Base-by-base conservation (phyloP, 768 basidiomycete species). In the Pleurotus sapidus region DNA sequence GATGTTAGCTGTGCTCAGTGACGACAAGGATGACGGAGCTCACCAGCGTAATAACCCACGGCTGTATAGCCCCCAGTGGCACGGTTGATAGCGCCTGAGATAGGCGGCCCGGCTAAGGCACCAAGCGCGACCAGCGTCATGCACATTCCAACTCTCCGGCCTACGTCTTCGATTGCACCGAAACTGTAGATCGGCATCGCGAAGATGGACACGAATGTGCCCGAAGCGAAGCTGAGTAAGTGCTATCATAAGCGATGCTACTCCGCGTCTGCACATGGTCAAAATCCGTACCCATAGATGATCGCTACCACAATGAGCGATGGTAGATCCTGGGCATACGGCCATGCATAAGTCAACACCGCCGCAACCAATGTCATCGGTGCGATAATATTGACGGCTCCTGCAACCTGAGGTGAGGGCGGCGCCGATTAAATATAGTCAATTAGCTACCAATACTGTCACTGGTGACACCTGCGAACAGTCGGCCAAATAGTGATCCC, bases 101-200 rank as follows among this genome's bases (percentile, higher is more conserved):
- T 86, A 0, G 89, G 89, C 2, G 88, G 87, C 0, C 89, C 89
- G 0, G 76, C 77, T 3, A 91, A 72, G 0, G 85, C 86, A 6
- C 87, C 87, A 15, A 89, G 39, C 0, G 88, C 77, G 20, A 83
- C 57, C 49, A 87, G 75, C 27, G 79, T 86, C 67, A 86, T 73
- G 58, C 81, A 82, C 76, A 89, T 83, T 5, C 89, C 89, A 0
- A 80, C 71, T 14, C 89, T 74, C 23, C 84, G 74, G 3, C 89
- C 89, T 0, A 88, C 77, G 55, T 91, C 88, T 3, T 71, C 71
- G 1, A 77, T 74, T 0, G 76, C 75, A 0, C 89, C 89, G 68
- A 91, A 76, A 8, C 79, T 74, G 62, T 88, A 80, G 34, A 83
- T 75, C 1, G 89, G 88, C 15, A 78, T 76, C 0, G 75, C 65